These are phyloP conservation scores for Penicillium bovifimosum DNA, from an alignment of 495 filamentous ascomycete genomes.

Conservation along the genomic window DNA sequence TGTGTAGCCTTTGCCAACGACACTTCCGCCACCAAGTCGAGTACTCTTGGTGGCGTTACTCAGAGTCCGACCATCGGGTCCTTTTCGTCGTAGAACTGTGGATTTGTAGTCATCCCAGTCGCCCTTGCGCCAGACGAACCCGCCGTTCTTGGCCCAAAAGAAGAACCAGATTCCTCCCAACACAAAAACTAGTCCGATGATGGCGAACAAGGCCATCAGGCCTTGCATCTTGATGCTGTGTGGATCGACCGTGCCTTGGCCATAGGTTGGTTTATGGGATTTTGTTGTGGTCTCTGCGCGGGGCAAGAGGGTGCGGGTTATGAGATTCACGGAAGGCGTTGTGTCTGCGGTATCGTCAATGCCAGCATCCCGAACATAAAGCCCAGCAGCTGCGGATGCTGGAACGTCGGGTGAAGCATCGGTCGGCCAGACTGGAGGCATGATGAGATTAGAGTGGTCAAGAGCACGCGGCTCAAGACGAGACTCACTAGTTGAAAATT, in stretches of 20 bases:
- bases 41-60: conserved; percentile 77
- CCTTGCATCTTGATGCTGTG: conserved; percentile 76
- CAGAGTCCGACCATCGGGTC: conserved; percentile 77
- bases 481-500: conserved; percentile 17
- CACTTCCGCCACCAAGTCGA: conserved; percentile 69
- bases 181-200: conserved; percentile 76
- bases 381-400: conserved; percentile 3
- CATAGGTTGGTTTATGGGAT: conserved; percentile 23
- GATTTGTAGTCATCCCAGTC: conserved; percentile 99
- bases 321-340: conserved; percentile 5
- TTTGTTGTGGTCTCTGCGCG: conserved; percentile 21
- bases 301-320: conserved; percentile 16
- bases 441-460: conserved; percentile 26
- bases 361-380: conserved; percentile 7
- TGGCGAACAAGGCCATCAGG: conserved; percentile 76
- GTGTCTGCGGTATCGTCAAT: conserved; percentile 2
- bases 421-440: conserved; percentile 30
- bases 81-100: conserved; percentile 88
- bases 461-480: conserved; percentile 40
- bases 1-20: conserved; percentile 58
- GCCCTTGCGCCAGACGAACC: conserved; percentile 73
- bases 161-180: conserved; percentile 88
- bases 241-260: conserved; percentile 55
- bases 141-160: conserved; percentile 95
- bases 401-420: conserved; percentile 28